Evolutionary conservation across 2,329 filamentous ascomycete genomes (phyloP).

Genomic region (Xylariaceae sp.): DNA sequence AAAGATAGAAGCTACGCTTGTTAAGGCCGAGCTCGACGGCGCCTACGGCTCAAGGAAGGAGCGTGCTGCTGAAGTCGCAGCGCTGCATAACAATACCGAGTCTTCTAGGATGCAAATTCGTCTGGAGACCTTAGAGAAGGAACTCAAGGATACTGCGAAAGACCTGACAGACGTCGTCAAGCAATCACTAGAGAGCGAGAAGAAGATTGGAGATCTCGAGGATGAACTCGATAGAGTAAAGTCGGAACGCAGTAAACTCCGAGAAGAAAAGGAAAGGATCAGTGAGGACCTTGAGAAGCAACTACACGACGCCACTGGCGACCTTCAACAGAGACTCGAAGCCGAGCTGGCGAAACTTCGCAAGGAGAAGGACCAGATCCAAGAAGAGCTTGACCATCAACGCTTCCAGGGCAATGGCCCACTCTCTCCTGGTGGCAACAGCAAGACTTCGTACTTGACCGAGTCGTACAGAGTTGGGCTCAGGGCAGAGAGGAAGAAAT

Average conservation of each 20-base stretch:
- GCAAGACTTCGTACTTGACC: slow-evolving; percentile 28
- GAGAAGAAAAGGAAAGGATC: slow-evolving; percentile 19
- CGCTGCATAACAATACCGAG: slow-evolving; percentile 44
- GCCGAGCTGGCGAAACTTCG: slow-evolving; percentile 21
- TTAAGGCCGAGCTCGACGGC: slow-evolving; percentile 58
- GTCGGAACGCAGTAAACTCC: slow-evolving; percentile 20
- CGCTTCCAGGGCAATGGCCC: slow-evolving; percentile 21
- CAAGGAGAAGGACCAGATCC: slow-evolving; percentile 28
- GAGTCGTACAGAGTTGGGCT: slow-evolving; percentile 28
- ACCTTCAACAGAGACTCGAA: slow-evolving; percentile 22
- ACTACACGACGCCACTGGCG: slow-evolving; percentile 18
- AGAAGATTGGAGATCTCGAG: slow-evolving; percentile 29
- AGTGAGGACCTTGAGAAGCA: slow-evolving; percentile 23
- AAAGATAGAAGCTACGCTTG: slow-evolving; percentile 58
- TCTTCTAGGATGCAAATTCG: slow-evolving; percentile 30
- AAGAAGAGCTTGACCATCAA: slow-evolving; percentile 28
- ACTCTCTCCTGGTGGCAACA: slow-evolving; percentile 21
- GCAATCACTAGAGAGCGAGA: slow-evolving; percentile 30
- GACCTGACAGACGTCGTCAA: slow-evolving; percentile 29
- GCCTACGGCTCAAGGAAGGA: slow-evolving; percentile 57
- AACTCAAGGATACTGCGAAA: slow-evolving; percentile 50
- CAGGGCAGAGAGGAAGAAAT: slow-evolving; percentile 30
- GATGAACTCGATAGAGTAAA: slow-evolving; percentile 26
- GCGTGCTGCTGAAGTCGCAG: slow-evolving; percentile 54
- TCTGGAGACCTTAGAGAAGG: slow-evolving; percentile 57